These are phyloP conservation scores for Oryza officinalis DNA, from an alignment of 176 grass and related monocot genomes.

Conservation along the genomic window DNA sequence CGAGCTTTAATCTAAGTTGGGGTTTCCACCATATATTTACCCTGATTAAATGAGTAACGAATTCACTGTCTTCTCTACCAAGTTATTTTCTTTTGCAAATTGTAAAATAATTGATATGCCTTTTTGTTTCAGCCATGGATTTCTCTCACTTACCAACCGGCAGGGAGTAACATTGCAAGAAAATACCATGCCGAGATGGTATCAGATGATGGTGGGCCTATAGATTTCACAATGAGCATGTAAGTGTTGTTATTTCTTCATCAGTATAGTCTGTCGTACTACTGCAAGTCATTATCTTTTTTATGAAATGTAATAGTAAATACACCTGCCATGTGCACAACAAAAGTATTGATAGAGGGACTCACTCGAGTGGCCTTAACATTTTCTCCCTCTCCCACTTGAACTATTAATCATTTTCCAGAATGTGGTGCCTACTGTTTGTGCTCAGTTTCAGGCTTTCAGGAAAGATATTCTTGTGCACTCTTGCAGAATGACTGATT, in stretches of 20 bases:
- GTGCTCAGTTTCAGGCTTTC: too few species aligned
- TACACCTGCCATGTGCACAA: neutral
- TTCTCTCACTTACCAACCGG: slow-evolving; percentile 50
- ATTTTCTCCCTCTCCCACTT: neutral
- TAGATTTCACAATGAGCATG: slow-evolving; percentile 73
- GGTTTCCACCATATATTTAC: too few species aligned
- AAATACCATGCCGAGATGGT: slow-evolving; percentile 63
- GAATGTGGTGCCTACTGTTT: too few species aligned
- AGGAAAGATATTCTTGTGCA: too few species aligned
- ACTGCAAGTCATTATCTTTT: neutral
- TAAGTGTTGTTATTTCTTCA: slow-evolving; percentile 38
- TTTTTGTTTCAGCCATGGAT: slow-evolving; percentile 61
- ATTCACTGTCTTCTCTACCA: slow-evolving; percentile 10
- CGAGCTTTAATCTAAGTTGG: too few species aligned
- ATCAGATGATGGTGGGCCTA: slow-evolving; percentile 49
- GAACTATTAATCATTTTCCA: too few species aligned
- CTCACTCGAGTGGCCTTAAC: neutral
- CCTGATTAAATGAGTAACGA: too few species aligned
- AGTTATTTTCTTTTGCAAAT: neutral
- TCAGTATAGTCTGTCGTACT: neutral
- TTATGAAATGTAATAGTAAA: neutral
- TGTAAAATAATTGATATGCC: slow-evolving; percentile 9
- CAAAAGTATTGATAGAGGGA: neutral
- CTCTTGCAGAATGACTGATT: too few species aligned
- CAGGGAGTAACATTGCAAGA: slow-evolving; percentile 47